These are phyloP conservation scores for Ogataea populi-albae DNA, from an alignment of 805 yeast species.

Conservation along the genomic window DNA sequence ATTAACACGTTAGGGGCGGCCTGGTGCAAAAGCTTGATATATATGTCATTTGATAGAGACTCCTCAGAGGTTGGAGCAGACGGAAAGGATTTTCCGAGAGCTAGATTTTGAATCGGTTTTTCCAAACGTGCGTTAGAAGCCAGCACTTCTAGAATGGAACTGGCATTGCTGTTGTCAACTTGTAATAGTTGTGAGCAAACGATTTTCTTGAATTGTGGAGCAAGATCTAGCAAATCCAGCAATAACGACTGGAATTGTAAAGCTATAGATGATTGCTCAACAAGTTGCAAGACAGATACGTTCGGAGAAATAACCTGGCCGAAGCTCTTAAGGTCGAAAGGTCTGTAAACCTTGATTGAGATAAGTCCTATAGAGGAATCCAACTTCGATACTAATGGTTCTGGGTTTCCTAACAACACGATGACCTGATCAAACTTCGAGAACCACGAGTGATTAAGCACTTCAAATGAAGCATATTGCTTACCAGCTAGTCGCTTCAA, in stretches of 20 bases:
- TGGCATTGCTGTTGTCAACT: slow-evolving; percentile 39
- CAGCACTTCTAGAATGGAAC: slow-evolving; percentile 44
- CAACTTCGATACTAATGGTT: slow-evolving; percentile 9
- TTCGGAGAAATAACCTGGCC: slow-evolving; percentile 49
- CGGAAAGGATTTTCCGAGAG: slow-evolving; percentile 46
- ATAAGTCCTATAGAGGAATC: slow-evolving; percentile 42
- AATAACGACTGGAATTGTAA: slow-evolving; percentile 43
- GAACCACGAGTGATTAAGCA: slow-evolving; percentile 26
- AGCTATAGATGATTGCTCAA: slow-evolving; percentile 58
- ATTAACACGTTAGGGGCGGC: slow-evolving; percentile 47
- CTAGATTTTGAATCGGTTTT: slow-evolving; percentile 60
- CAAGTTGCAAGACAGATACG: slow-evolving; percentile 52
- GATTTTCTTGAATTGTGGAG: slow-evolving; percentile 46
- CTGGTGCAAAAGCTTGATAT: slow-evolving; percentile 71
- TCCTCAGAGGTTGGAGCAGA: slow-evolving; percentile 15
- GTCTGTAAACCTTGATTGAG: slow-evolving; percentile 65
- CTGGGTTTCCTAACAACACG: slow-evolving; percentile 61
- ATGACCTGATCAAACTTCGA: slow-evolving; percentile 38
- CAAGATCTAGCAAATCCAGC: slow-evolving; percentile 69
- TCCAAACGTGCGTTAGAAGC: slow-evolving; percentile 49
- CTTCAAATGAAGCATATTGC: slow-evolving; percentile 40
- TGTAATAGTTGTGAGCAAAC: slow-evolving; percentile 54
- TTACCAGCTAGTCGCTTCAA: slow-evolving; percentile 28
- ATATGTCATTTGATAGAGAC: slow-evolving; percentile 47
- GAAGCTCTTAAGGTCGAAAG: slow-evolving; percentile 59